These are phyloP conservation scores for Peziza echinospora DNA, from an alignment of 495 filamentous ascomycete species.

Conservation along the genomic window DNA sequence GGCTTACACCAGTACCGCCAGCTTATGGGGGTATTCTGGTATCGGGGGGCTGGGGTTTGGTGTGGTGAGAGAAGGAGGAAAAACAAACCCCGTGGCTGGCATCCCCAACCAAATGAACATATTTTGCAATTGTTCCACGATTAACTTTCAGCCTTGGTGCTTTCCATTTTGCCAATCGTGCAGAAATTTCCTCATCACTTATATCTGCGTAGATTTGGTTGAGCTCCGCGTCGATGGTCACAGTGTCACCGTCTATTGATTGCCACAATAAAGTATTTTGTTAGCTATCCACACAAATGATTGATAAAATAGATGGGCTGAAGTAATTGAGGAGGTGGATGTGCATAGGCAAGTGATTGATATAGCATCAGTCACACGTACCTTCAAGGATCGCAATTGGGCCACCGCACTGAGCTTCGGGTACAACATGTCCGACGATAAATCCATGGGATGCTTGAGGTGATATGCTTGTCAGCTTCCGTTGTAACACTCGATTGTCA, in stretches of 20 bases:
- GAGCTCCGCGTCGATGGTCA: constrained; percentile 67
- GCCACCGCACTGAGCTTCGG: constrained; percentile 44
- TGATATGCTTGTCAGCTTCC: constrained; percentile 1
- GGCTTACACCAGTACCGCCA: too few species aligned
- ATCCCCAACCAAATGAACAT: constrained; percentile 52
- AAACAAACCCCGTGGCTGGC: constrained; percentile 39
- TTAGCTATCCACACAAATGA: too few species aligned
- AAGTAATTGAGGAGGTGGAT: too few species aligned
- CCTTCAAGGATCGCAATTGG: constrained; percentile 19
- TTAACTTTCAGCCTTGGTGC: constrained; percentile 52
- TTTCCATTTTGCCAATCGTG: constrained; percentile 48
- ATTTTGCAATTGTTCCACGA: constrained; percentile 78
- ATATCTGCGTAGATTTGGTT: constrained; percentile 61
- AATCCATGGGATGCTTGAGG: constrained; percentile 64
- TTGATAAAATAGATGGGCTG: too few species aligned
- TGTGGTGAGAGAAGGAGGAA: constrained; percentile 3
- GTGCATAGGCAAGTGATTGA: too few species aligned
- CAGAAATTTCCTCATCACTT: constrained; percentile 47
- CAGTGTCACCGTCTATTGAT: constrained; percentile 56
- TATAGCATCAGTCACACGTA: too few species aligned
- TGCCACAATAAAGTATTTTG: too few species aligned
- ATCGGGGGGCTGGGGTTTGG: too few species aligned
- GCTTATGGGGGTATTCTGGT: too few species aligned
- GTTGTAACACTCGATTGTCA: too few species aligned
- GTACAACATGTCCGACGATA: constrained; percentile 81